A percentile compares a stretch with the other conserved stretches of the same genome.
phyloP scores from a whole-genome alignment of 805 yeast genomes.

The Hanseniaspora meyeri region DNA sequence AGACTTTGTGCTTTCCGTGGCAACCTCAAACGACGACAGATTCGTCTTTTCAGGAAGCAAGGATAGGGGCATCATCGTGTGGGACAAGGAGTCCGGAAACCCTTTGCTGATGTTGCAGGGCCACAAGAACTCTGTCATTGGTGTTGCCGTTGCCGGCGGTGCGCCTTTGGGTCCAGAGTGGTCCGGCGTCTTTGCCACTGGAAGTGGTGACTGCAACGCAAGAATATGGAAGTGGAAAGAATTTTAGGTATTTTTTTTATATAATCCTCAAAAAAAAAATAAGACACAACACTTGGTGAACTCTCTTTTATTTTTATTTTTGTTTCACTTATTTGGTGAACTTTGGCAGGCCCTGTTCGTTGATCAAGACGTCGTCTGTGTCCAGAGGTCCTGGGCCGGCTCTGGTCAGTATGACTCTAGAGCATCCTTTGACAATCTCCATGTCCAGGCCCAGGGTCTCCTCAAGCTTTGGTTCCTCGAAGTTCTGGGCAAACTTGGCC shows the following conservation, averaged over 20 bases:
- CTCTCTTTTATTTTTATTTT: too few species aligned
- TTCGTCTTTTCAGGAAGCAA: constrained; percentile 89
- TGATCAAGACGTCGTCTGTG: constrained; percentile 43
- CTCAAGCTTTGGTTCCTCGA: constrained; percentile 18
- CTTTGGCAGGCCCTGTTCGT: constrained; percentile 46
- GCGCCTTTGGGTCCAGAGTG: constrained; percentile 44
- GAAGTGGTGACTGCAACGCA: constrained; percentile 94
- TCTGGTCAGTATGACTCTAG: constrained; percentile 69
- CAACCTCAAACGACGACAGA: constrained; percentile 84
- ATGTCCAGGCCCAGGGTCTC: constrained; percentile 34
- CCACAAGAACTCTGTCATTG: constrained; percentile 87
- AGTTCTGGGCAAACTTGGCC: constrained; percentile 19
- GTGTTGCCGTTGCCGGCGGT: constrained; percentile 80
- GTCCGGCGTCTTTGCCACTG: constrained; percentile 87
- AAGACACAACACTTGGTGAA: too few species aligned
- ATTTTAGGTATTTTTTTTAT: neutral
- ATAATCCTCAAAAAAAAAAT: neutral
- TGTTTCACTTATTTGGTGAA: neutral
- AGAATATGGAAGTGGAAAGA: constrained; percentile 81
- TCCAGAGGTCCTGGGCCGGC: constrained; percentile 82
- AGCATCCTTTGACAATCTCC: constrained; percentile 56
- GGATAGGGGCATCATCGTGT: constrained; percentile 91
- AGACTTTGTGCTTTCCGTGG: constrained; percentile 88
- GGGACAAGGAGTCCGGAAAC: constrained; percentile 88
- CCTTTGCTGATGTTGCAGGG: constrained; percentile 94